Base-by-base conservation (phyloP, 805 yeast species). In the Torulaspora quercuum region DNA sequence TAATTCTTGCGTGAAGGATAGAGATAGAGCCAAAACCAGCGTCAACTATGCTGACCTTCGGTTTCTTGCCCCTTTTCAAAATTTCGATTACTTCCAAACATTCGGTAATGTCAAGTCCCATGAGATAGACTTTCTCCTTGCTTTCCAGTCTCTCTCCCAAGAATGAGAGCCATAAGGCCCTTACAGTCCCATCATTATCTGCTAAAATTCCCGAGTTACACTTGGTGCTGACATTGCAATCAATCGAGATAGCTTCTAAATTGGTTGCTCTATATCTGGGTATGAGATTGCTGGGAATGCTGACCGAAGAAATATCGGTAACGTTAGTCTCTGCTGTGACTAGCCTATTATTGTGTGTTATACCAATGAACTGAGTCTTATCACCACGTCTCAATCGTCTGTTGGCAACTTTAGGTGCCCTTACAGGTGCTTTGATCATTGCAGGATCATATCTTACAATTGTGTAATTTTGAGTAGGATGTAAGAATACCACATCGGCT, bases 191-290 rank as follows among this genome's bases (percentile, higher is more conserved):
- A 52, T 82, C 83, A 26, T 70, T 61, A 55, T 84, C 88, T 4
- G 83, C 80, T 27, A 89, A 61, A 3, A 87, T 73, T 49, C 96
- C 97, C 3, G 92, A 74, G 17, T 74, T 75, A 61, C 95, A 85
- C 44, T 82, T 86, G 28, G 75, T 75, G 31, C 85, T 75, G 33
- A 81, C 61, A 38, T 75, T 77, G 25, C 85, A 80, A 52, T 89
- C 95, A 27, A 86, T 72, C 8, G 83, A 68, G 15, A 86, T 67
- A 18, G 87, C 79, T 52, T 86, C 95, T 29, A 87, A 62, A 53
- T 87, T 87, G 3, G 89, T 80, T 4, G 88, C 95, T 54, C 95
- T 75, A 61, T 84, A 88, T 42, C 92, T 75, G 16, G 96, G 96
- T 23, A 71, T 66, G 1, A 78, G 67, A 45, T 78, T 76, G 13